Evolutionary conservation across 495 filamentous ascomycete species (phyloP), one percentile per base, ranked within the genome.

Genomic region (Neurospora sp.): DNA sequence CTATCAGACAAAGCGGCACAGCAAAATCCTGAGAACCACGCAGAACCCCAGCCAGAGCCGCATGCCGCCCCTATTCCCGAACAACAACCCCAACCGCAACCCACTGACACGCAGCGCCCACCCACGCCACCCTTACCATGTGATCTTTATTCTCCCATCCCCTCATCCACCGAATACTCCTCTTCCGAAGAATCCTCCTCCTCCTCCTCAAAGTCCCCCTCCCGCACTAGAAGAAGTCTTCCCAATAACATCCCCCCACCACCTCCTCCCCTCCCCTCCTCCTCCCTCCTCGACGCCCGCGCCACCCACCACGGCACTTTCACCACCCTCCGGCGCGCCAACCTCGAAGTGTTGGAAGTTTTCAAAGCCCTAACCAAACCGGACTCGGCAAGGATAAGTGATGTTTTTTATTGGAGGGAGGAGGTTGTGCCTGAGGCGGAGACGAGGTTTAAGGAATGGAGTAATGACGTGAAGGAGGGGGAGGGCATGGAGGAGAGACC

Each of bases 261-360:
- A 2, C 37, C 42, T 1, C 22, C 3, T 11, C 27, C 22, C 7
- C 27, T 68, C 11, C 53, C 69, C 27, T 22, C 39, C 4, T n/a
- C 20, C n/a, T 11, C 12, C 5, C n/a, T 69, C 20, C 69, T 44
- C 4, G 22, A 74, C 35, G 0, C 8, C 65, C 22, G 39, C 11
- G 10, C 37, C 27, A 9, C 39, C 69, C 5, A 10, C 2, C 76
- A 77, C 70, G 68, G 68, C 2, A 73, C 35, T 1, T 77, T 71
- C 73, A 79, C 74, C 1, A 78, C 70, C 8, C 12, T 59, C n/a
- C 7, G n/a, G 0, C 37, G 2, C 1, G 76, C 77, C 6, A 77
- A 74, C 70, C 69, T 37, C 1, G 65, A 48, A 0, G 77, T 71
- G 9, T 14, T 76, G 0, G 2, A n/a, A 0, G 69, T 65, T 1